Percentiles rank a stretch among this genome's conserved stretches.
Evolutionary conservation across 352 stramenopile genomes (phyloP).

Genomic region (Blastocystis sp.): DNA sequence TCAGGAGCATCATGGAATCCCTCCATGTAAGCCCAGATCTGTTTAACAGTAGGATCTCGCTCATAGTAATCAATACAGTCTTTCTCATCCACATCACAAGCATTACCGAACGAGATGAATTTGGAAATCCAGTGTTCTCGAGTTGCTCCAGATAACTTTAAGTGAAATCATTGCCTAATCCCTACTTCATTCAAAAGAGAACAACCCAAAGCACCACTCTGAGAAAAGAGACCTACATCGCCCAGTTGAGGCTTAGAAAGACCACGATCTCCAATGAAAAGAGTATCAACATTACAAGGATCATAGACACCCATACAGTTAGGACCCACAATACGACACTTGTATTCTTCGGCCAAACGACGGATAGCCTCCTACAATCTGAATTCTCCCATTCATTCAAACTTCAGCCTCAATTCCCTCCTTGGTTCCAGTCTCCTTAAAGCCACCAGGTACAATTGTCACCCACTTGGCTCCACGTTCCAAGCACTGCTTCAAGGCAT

Average conservation of each 20-base stretch:
- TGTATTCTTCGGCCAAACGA: slow-evolving; percentile 39
- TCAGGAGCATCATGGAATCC: slow-evolving; percentile 57
- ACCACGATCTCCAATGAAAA: slow-evolving; percentile 43
- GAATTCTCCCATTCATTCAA: background rate
- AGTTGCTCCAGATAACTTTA: slow-evolving; percentile 14
- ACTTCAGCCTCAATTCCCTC: slow-evolving; percentile 50
- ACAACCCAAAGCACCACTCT: slow-evolving; percentile 25
- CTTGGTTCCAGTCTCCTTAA: slow-evolving; percentile 51
- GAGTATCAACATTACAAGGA: slow-evolving; percentile 43
- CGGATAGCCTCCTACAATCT: slow-evolving; percentile 20
- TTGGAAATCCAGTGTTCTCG: slow-evolving; percentile 48
- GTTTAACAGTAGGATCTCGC: slow-evolving; percentile 17
- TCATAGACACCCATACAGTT: slow-evolving; percentile 62
- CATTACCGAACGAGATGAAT: slow-evolving; percentile 51
- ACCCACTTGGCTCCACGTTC: slow-evolving; percentile 53
- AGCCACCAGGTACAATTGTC: slow-evolving; percentile 45
- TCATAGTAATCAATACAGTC: slow-evolving; percentile 60
- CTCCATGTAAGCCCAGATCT: slow-evolving; percentile 59
- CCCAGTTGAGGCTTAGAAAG: slow-evolving; percentile 34
- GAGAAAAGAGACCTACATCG: slow-evolving; percentile 39
- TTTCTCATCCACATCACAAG: slow-evolving; percentile 59
- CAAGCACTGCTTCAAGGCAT: slow-evolving; percentile 52
- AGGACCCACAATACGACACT: slow-evolving; percentile 43
- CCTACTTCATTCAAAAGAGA: slow-evolving; percentile 39
- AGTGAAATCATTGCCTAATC: background rate